Percentiles rank a stretch among this genome's conserved stretches.
Evolutionary conservation across 176 grass and related monocot genomes (phyloP).

Genomic region (Oryza meyeriana): DNA sequence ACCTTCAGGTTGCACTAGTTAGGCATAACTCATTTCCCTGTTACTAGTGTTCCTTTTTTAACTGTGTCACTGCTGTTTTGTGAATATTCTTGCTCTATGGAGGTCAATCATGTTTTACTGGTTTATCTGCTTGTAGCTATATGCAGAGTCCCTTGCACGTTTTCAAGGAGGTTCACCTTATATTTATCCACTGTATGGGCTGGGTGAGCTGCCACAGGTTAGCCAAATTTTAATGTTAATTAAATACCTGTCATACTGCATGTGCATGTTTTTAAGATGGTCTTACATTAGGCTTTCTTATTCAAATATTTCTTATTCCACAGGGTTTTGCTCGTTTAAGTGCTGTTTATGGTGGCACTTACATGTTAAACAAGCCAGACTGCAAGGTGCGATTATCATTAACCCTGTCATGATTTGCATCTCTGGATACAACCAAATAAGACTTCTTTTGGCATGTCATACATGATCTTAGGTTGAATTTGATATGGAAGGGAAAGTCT

Average conservation of each 20-base stretch:
- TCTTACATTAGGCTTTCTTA: conserved; percentile 13
- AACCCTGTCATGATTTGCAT: not conserved
- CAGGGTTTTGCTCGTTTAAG: conserved; percentile 94
- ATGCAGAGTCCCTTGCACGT: conserved; percentile 74
- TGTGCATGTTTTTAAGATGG: conserved; percentile 14
- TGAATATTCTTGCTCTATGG: not conserved
- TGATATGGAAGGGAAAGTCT: conserved; percentile 87
- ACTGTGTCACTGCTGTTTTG: not conserved
- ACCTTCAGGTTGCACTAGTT: not conserved
- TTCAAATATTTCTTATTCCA: conserved; percentile 4
- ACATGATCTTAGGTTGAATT: conserved; percentile 69
- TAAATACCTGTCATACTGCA: conserved; percentile 3
- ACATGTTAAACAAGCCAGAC: conserved; percentile 91
- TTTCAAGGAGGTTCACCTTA: conserved; percentile 96
- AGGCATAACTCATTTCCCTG: not conserved
- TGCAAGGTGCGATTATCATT: conserved; percentile 63
- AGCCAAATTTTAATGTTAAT: conserved; percentile 19
- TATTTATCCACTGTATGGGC: conserved; percentile 91
- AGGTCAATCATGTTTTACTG: conserved; percentile 23
- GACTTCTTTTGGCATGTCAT: not conserved
- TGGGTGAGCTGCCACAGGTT: conserved; percentile 90
- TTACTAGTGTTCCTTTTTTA: not conserved
- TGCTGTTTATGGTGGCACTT: conserved; percentile 97
- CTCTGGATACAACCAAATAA: not conserved
- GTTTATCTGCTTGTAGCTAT: conserved; percentile 52